Base-by-base conservation (phyloP, 139 green algal genomes). In the Tetraselmis striata region DNA sequence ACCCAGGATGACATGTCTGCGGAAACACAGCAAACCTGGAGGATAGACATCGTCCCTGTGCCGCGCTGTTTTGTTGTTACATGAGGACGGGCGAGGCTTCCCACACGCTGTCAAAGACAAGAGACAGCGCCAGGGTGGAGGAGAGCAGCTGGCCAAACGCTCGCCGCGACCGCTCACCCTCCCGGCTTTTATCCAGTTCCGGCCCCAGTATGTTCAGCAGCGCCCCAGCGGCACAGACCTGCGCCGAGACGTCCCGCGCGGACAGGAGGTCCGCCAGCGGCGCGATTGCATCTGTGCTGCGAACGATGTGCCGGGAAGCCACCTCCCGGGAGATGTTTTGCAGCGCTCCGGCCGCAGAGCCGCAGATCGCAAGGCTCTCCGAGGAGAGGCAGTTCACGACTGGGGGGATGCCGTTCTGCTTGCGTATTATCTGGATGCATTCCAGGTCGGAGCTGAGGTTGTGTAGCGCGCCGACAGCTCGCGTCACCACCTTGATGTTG, bases 321-420 rank as follows among this genome's bases (percentile, higher is more conserved):
- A 90, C 84, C 84, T 96, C 93, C 0, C 91, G 79, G 0, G 86
- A 91, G 77, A 96, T 84, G 83, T 96, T 96, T 78, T 95, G 92
- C 59, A 95, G 81, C 22, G 90, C 85, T 0, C 92, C 93, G 18
- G 92, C 92, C 25, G 91, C 93, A 22, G 88, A 89, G 18, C 79
- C 83, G 0, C 82, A 83, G n/a, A 94, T 74, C 0, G 67, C 31
- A 22, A 86, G 67, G 0, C 83, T 1, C 24, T 30, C 18, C 29
- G 28, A 23, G 1, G 2, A 28, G 29, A 96, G 90, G 74, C 94
- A 84, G 23, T 59, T 26, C 11, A 93, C 87, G 18, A 96, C 82
- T 31, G 75, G 67, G 1, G 89, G 85, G 24, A 96, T 90, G 77
- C 89, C 92, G 32, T 76, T 87, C 23, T 86, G 31, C 67, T 76